Evolutionary conservation across 163 green algal species (phyloP).

Genomic region (Scenedesmus sp.): DNA sequence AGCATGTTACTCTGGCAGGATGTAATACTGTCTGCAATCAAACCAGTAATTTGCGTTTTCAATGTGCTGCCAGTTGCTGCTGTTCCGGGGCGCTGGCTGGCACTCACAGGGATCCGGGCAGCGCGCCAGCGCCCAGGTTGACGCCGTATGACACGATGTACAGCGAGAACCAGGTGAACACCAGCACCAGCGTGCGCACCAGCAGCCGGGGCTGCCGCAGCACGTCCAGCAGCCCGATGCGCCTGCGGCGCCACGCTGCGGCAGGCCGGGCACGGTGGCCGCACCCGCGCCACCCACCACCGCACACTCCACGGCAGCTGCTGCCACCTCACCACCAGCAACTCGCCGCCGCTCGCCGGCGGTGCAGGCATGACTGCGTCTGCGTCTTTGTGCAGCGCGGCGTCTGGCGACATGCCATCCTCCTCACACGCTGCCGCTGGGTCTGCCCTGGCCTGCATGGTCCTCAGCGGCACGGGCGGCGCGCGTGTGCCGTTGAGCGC

Average conservation of each 20-base stretch:
- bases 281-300: conserved; percentile 16
- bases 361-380: conserved; percentile 48
- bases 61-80: conserved; percentile 23
- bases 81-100: neutral
- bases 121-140: conserved; percentile 13
- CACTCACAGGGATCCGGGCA: conserved; percentile 43
- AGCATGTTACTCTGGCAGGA: neutral
- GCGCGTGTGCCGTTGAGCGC: conserved; percentile 3
- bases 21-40: neutral
- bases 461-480: neutral
- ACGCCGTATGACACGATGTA: conserved; percentile 41
- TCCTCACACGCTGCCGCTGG: neutral
- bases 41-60: neutral
- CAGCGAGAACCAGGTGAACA: conserved; percentile 25
- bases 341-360: conserved; percentile 41
- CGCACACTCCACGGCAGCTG: conserved; percentile 57
- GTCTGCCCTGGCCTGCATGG: neutral
- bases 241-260: neutral
- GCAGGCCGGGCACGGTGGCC: neutral
- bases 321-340: neutral
- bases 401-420: neutral
- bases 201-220: conserved; percentile 20
- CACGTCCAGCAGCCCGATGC: neutral
- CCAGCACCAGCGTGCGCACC: conserved; percentile 23
- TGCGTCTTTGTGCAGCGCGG: neutral